Evolutionary conservation across 306 rosid genomes (phyloP), one percentile per base, ranked within the genome.

Genomic region (Trifolium pratense): DNA sequence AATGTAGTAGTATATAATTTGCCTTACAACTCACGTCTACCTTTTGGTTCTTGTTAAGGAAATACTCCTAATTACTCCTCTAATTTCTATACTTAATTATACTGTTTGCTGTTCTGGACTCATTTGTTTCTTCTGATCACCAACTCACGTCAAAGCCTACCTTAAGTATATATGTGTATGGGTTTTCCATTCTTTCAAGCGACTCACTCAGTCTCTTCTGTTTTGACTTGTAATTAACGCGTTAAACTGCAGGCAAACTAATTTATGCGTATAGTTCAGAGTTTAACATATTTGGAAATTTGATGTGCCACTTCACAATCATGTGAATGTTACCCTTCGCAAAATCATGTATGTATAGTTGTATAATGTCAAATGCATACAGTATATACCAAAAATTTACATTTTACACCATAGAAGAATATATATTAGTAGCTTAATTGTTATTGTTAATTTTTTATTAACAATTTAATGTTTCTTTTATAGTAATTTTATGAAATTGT

Each of bases 121-220:
- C 64, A 16, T 25, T 13, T 57, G 25, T 57, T 57, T 49, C 73
- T 78, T 71, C 18, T 40, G 71, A 61, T 76, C 56, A 46, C 78
- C 69, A n/a, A n/a, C n/a, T 81, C 83, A 75, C 55, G 46, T 70
- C 84, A 58, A 84, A 79, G 73, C 62, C 43, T 17, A 18, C 40
- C 79, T 49, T 48, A 77, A 77, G 10, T 57, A 7, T 1, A 2
- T 49, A 16, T 49, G 13, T 1, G 5, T 49, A 16, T 49, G 13
- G 13, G 1, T 61, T 60, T 1, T 13, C 7, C 8, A 7, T 29
- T 71, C 71, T 13, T 60, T 53, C 56, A 29, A 71, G 62, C 13
- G 61, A 68, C 62, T 32, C 7, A 68, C 62, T 32, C 7, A 0
- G 34, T 36, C 40, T 20, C 59, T 61, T 66, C 20, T 66, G 5